Evolutionary conservation across 2,329 filamentous ascomycete species (phyloP).

Genomic region (Tolypocladium ophioglossoides): DNA sequence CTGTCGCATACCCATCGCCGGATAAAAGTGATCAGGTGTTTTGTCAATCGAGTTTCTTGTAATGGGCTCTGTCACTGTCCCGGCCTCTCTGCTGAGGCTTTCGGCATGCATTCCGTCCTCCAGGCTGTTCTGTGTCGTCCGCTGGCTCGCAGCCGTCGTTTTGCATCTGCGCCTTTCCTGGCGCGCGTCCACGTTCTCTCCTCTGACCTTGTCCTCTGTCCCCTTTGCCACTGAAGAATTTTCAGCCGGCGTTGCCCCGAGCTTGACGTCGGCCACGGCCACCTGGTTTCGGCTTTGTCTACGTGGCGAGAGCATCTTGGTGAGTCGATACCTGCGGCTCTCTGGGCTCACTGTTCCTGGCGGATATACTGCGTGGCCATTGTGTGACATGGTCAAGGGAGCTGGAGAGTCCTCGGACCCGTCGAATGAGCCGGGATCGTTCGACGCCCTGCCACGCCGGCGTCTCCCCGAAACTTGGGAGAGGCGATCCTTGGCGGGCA

Average conservation of each 20-base stretch:
- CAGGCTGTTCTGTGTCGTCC: neutral
- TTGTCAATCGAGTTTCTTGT: conserved; percentile 6
- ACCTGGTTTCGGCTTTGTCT: neutral
- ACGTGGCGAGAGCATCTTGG: neutral
- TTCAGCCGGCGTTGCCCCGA: neutral
- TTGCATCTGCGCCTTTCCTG: no score
- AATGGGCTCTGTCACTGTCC: conserved; percentile 4
- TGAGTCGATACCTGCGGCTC: neutral
- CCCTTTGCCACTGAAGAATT: neutral
- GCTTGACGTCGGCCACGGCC: neutral
- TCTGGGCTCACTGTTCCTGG: neutral
- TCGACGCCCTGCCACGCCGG: neutral
- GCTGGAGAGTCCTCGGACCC: neutral
- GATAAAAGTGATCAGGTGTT: conserved; percentile 3
- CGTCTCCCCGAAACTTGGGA: neutral
- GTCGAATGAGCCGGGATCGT: neutral
- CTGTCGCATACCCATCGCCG: neutral
- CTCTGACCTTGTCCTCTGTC: neutral
- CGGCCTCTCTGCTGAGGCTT: neutral
- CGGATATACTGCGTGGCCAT: neutral
- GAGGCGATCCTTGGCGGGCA: neutral
- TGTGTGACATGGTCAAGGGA: neutral
- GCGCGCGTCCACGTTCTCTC: neutral
- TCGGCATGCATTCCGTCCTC: neutral
- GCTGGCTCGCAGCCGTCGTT: neutral